Base-by-base conservation (phyloP, 192 early-diverging fungal species). In the Coemansia sp. region DNA sequence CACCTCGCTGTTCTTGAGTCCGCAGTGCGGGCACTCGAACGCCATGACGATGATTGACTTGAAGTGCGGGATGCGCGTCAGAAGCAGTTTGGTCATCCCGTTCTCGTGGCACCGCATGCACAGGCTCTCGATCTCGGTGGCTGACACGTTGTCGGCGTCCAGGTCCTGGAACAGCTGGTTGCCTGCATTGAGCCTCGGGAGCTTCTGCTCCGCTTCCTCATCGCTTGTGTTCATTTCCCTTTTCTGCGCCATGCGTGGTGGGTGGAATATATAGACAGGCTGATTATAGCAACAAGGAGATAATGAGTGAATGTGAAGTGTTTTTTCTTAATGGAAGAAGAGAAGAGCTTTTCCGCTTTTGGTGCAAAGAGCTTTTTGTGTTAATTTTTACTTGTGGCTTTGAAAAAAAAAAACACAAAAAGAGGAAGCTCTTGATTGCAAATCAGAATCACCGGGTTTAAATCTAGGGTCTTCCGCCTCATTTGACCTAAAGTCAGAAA, bases 51-150 rank as follows among this genome's bases (percentile, higher is more conserved):
- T 87, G 56, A 94, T 84, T 63, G 96, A 93, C 69, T 89, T 88
- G 82, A 96, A 98, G 82, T 98, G 94, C 50, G 96, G 95, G 64
- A 98, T 93, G 52, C 88, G 87, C 11, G 96, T 96, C 56, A 98
- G 84, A 44, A 98, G 82, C 38, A 98, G 81, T 56, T 91, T 86
- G 60, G 94, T 96, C 9, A 70, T 88, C 63, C 96, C 95, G 88
- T 94, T 90, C 63, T 96, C 84, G 56, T 89, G 82, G 78, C 96
- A 98, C 68, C 88, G 88, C 93, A 98, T 94, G 76, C 96, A 98
- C 40, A 93, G 70, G 61, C 87, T 89, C 76, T 98, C 95, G 56
- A 97, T 89, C 76, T 95, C 95, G 5, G 92, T 90, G 16, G 89
- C 89, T 16, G 81, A 73, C n/a, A 82, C 78, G 61, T 86, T 81